phyloP scores from a whole-genome alignment of 192 early-diverging fungal genomes.

The Phycomyces blakesleeanus region DNA sequence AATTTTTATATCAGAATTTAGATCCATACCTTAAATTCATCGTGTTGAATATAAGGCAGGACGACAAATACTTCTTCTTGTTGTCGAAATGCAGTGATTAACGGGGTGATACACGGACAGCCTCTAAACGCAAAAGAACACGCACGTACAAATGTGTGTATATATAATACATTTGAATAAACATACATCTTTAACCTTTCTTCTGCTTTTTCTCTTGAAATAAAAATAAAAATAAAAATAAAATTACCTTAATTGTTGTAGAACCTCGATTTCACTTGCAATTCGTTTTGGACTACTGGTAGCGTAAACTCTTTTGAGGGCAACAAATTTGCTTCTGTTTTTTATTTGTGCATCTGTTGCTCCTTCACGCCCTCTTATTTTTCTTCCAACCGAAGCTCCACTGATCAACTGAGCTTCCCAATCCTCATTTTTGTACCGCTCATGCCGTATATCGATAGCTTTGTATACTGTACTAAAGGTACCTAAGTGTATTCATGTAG shows the following conservation, averaged over 20 bases:
- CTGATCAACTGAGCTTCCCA: conserved; percentile 43
- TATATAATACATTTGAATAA: no score
- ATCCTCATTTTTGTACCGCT: conserved; percentile 64
- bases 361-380: not conserved
- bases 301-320: conserved; percentile 84
- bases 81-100: conserved; percentile 76
- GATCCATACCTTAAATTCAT: conserved; percentile 68
- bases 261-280: conserved; percentile 75
- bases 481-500: conserved; percentile 39
- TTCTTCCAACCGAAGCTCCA: not conserved
- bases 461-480: conserved; percentile 93
- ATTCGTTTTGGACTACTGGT: conserved; percentile 80
- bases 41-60: conserved; percentile 80
- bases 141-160: no score
- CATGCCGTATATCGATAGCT: conserved; percentile 73
- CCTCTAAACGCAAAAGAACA: conserved; percentile 41
- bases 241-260: conserved; percentile 58
- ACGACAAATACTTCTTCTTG: conserved; percentile 80
- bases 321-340: conserved; percentile 51
- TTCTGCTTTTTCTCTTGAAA: no score
- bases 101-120: conserved; percentile 65
- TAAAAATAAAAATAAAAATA: no score
- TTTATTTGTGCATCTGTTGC: not conserved
- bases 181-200: no score
- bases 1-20: not conserved